Percentiles rank a stretch among this genome's conserved stretches.
Evolutionary conservation across 768 basidiomycete species (phyloP).

Genomic region (Chalciporus piperatus): DNA sequence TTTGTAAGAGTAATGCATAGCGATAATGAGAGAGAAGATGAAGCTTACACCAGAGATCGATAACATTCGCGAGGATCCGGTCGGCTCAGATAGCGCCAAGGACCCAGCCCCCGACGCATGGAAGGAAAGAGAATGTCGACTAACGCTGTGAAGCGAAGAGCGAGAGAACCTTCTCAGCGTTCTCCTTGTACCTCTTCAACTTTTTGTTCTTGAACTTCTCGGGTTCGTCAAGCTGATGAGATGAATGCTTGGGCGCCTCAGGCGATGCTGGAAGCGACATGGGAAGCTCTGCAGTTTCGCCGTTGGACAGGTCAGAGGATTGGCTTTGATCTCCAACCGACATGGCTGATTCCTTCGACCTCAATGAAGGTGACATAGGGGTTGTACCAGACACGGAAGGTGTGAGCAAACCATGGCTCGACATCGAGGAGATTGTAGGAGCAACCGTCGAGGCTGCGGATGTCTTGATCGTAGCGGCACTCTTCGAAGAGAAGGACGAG

Average conservation of each 20-base stretch:
- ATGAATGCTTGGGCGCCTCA: constrained; percentile 29
- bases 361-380: constrained; percentile 63
- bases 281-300: constrained; percentile 34
- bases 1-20: constrained; percentile 27
- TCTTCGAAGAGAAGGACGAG: constrained; percentile 36
- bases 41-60: constrained; percentile 23
- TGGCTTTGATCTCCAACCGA: constrained; percentile 71
- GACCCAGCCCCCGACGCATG: constrained; percentile 23
- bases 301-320: constrained; percentile 72
- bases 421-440: constrained; percentile 33
- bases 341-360: constrained; percentile 74
- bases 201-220: constrained; percentile 70
- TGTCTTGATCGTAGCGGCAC: constrained; percentile 32
- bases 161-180: constrained; percentile 81
- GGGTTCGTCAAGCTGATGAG: constrained; percentile 40
- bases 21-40: constrained; percentile 25
- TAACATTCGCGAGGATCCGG: constrained; percentile 14
- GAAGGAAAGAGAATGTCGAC: constrained; percentile 17
- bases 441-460: constrained; percentile 44
- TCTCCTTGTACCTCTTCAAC: constrained; percentile 83
- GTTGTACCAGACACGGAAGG: constrained; percentile 58
- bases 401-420: constrained; percentile 52
- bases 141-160: constrained; percentile 74
- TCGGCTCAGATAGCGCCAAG: constrained; percentile 12
- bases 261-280: constrained; percentile 25